A percentile compares a stretch with the other conserved stretches of the same genome.
Conservation (phyloP, 2,329 filamentous ascomycete genomes). For the Cladophialophora exuberans region DNA sequence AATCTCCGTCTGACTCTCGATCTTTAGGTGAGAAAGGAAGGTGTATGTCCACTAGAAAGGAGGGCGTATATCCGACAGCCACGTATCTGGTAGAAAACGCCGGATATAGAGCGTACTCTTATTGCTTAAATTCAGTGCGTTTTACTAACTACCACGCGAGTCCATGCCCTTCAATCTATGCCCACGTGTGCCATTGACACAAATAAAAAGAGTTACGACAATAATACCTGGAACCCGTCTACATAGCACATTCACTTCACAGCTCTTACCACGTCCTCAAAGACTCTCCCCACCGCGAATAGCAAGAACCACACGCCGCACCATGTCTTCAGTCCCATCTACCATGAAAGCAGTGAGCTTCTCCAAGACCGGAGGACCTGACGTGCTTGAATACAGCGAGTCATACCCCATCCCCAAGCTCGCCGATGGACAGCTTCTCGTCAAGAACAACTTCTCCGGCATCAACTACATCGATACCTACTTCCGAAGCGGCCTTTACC, state of each 20-base stretch:
- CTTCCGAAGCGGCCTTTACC: constrained; percentile 84
- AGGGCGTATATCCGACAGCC: too few species aligned
- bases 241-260: constrained; percentile 9
- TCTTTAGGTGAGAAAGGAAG: too few species aligned
- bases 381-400: constrained; percentile 71
- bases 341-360: constrained; percentile 76
- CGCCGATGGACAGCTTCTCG: constrained; percentile 71
- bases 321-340: constrained; percentile 30
- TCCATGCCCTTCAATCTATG: constrained; percentile 13
- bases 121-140: too few species aligned
- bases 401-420: constrained; percentile 71
- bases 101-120: too few species aligned
- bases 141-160: too few species aligned
- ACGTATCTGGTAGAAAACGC: too few species aligned
- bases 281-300: background rate
- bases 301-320: constrained; percentile 9
- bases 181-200: constrained; percentile 7
- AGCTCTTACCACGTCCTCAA: constrained; percentile 1
- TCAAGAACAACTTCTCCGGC: constrained; percentile 79
- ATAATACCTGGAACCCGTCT: constrained; percentile 15
- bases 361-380: constrained; percentile 70
- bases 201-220: constrained; percentile 4
- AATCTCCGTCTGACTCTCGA: too few species aligned
- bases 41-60: too few species aligned
- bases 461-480: constrained; percentile 93